Conservation (phyloP, 2,329 filamentous ascomycete species). For the Aspergillus piperis region DNA sequence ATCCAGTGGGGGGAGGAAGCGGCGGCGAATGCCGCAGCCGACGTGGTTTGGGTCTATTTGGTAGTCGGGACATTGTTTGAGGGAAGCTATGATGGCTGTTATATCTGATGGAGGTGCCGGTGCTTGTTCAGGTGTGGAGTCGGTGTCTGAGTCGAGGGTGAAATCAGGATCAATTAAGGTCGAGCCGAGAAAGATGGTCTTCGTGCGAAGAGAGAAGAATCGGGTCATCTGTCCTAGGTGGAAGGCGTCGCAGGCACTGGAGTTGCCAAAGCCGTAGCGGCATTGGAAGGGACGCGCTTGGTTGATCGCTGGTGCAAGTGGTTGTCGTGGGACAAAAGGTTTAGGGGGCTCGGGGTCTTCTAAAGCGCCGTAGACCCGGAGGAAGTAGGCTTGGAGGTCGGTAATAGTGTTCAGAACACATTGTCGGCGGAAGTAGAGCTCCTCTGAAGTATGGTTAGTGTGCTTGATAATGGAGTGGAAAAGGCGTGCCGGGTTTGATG, state of each 20-base stretch:
- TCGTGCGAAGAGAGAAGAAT: constrained; percentile 45
- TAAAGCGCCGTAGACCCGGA: constrained; percentile 44
- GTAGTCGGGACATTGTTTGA: constrained; percentile 46
- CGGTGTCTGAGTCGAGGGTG: constrained; percentile 10
- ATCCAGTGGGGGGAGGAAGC: constrained; percentile 42
- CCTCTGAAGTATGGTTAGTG: constrained; percentile 33
- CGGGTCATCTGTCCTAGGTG: constrained; percentile 48
- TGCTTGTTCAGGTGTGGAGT: not conserved
- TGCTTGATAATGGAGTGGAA: no score
- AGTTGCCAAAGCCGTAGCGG: constrained; percentile 44
- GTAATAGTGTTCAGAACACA: constrained; percentile 45
- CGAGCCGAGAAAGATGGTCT: constrained; percentile 45
- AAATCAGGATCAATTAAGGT: constrained; percentile 40
- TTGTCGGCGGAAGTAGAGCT: constrained; percentile 45
- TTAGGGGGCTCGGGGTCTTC: constrained; percentile 27
- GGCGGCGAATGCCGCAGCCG: constrained; percentile 45
- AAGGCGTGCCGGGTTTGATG: not conserved
- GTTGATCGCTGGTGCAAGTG: constrained; percentile 19
- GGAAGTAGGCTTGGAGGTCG: constrained; percentile 45
- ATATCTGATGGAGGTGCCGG: constrained; percentile 32
- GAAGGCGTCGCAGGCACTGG: constrained; percentile 46
- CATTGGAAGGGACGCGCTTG: constrained; percentile 40
- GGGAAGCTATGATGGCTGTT: constrained; percentile 35
- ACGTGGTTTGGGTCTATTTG: constrained; percentile 45
- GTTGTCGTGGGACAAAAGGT: constrained; percentile 12